Evolutionary conservation across 208 protist genomes (phyloP), one percentile per base, ranked within the genome.

Genomic region (Angomonas deanei): DNA sequence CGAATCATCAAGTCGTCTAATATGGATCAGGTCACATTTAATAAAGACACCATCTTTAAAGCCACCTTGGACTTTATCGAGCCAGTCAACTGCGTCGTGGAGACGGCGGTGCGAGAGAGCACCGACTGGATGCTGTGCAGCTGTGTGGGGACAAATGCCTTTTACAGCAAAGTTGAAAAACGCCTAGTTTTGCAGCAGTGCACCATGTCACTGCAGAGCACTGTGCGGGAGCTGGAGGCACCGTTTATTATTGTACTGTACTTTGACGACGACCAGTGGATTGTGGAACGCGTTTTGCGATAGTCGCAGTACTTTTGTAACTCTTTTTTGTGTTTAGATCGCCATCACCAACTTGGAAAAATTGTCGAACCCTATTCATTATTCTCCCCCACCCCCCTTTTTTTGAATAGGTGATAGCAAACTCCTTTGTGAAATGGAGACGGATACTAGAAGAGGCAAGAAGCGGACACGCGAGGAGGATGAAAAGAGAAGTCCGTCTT

Each of bases 121-220:
- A 92, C 86, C 2, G 86, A 92, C 49, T 92, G 86, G 82, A 72
- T 89, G 55, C 66, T 92, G 28, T 85, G 81, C 63, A 78, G 66
- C 33, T 89, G 86, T 53, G 60, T 64, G 10, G 86, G 78, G n/a
- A 65, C 61, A 1, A 74, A 80, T 26, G 72, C 82, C n/a, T 88
- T 84, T 63, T 92, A 89, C 66, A 82, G 78, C 6, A 83, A 79
- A 34, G 74, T 87, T 28, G 86, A 92, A 52, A 69, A 89, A 67
- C 70, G 86, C 3, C 65, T 92, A 10, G 77, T 92, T 23, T 59
- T 92, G 58, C 80, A 87, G 65, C 65, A 85, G 42, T 92, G 82
- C 62, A 72, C 50, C 30, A 71, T 80, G 46, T 81, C 72, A 0
- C 61, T 89, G 54, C 79, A 87, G 59, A 89, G 82, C 68, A 86